Evolutionary conservation across 371 early-diverging fungal genomes (phyloP).

Genomic region (Mucor plumbeus): DNA sequence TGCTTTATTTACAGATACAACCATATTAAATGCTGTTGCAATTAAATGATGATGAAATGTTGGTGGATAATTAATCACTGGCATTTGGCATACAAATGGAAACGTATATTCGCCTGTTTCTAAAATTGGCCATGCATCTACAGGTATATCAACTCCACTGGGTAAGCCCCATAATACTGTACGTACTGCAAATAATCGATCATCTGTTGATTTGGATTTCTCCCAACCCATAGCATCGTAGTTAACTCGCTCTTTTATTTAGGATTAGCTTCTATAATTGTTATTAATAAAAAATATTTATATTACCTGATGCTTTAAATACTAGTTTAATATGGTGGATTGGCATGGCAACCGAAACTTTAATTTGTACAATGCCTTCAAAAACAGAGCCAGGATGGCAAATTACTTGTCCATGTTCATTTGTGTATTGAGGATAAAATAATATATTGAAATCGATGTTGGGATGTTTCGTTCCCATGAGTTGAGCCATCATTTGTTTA

Average conservation of each 20-base stretch:
- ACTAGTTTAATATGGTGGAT: constrained; percentile 34
- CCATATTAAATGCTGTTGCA: constrained; percentile 26
- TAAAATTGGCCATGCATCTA: constrained; percentile 26
- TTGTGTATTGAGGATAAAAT: constrained; percentile 32
- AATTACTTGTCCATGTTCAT: constrained; percentile 28
- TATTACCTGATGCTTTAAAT: constrained; percentile 33
- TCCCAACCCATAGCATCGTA: constrained; percentile 44
- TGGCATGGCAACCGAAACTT: constrained; percentile 22
- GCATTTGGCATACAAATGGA: constrained; percentile 40
- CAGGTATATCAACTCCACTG: constrained; percentile 10
- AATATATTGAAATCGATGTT: constrained; percentile 19
- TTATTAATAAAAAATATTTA: too few species aligned
- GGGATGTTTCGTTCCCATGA: constrained; percentile 22
- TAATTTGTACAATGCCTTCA: constrained; percentile 35
- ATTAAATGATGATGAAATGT: constrained; percentile 35
- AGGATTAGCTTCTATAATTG: neutral
- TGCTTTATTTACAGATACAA: constrained; percentile 29
- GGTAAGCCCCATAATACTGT: constrained; percentile 34
- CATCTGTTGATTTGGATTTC: constrained; percentile 27
- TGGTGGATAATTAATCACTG: constrained; percentile 40
- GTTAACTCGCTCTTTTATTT: constrained; percentile 35
- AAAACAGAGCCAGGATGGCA: constrained; percentile 41
- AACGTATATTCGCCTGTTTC: constrained; percentile 32
- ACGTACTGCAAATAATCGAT: constrained; percentile 39
- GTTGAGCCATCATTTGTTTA: constrained; percentile 26